These are phyloP conservation scores for Termitomyces sp. DNA, from an alignment of 768 basidiomycete genomes.

Conservation along the genomic window DNA sequence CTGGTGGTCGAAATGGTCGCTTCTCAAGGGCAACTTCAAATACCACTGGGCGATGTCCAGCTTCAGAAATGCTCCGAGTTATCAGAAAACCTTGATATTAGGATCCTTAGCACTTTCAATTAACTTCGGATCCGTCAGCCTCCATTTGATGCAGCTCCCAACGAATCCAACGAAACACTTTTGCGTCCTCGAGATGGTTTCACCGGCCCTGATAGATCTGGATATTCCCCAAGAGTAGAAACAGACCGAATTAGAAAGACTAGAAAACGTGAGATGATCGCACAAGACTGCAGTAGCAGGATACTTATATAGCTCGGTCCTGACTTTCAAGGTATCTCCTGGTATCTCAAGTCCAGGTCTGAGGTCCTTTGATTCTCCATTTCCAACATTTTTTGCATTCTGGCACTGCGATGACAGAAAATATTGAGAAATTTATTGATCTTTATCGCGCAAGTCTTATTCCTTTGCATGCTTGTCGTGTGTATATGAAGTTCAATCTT, in stretches of 20 bases:
- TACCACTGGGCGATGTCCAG: not conserved
- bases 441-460: conserved; percentile 14
- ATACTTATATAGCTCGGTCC: not conserved
- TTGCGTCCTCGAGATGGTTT: not conserved
- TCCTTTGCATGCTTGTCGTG: conserved; percentile 16
- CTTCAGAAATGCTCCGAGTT: not conserved
- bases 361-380: not conserved
- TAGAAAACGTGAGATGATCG: not conserved
- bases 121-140: not conserved
- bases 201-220: not conserved
- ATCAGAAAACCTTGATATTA: not conserved
- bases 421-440: not conserved
- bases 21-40: not conserved
- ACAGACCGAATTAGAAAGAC: not conserved
- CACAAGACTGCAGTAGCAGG: not conserved
- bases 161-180: not conserved
- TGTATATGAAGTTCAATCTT: not conserved
- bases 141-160: not conserved
- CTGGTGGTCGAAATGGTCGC: not conserved
- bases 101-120: not conserved
- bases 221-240: no score
- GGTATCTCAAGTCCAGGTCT: no score
- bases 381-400: not conserved
- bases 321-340: no score
- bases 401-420: not conserved